Evolutionary conservation across 352 stramenopile species (phyloP).

Genomic region (Aphanomyces cochlioides): DNA sequence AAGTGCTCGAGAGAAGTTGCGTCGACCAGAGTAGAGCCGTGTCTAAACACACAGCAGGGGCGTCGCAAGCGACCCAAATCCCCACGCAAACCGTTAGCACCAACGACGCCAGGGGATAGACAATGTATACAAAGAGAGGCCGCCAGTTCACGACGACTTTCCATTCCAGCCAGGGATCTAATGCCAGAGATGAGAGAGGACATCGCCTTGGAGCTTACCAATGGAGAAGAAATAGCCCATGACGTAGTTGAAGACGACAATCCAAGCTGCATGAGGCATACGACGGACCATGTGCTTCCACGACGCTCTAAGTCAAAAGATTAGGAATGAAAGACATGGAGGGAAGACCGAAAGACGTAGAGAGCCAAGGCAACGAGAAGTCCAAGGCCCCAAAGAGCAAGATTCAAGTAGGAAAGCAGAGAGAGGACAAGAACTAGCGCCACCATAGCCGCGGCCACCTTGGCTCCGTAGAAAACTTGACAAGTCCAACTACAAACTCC

Average conservation of each 20-base stretch:
- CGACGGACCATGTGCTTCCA: conserved; percentile 82
- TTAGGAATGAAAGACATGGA: not conserved
- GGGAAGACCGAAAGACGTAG: conserved; percentile 48
- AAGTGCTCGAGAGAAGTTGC: too few relatives aligned
- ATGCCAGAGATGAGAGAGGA: conserved; percentile 43
- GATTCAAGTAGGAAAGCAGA: conserved; percentile 58
- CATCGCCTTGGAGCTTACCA: conserved; percentile 23
- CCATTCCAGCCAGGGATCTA: conserved; percentile 42
- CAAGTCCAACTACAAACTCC: conserved; percentile 34
- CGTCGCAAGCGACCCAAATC: conserved; percentile 70
- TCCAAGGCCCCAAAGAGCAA: conserved; percentile 53
- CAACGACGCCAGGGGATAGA: conserved; percentile 61
- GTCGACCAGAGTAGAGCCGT: not conserved
- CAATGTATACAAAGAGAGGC: conserved; percentile 47
- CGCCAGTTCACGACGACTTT: conserved; percentile 39
- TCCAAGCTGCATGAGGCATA: conserved; percentile 56
- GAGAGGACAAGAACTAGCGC: conserved; percentile 47
- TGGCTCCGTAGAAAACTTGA: conserved; percentile 63
- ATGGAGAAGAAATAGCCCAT: not conserved
- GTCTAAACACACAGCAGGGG: conserved; percentile 47
- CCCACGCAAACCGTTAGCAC: conserved; percentile 54
- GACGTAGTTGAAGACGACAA: conserved; percentile 61
- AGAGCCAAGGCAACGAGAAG: conserved; percentile 44
- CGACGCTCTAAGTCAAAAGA: conserved; percentile 35
- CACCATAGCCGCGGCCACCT: conserved; percentile 53